Conservation (phyloP, 23 red algal species). For the Gracilaria domingensis region DNA sequence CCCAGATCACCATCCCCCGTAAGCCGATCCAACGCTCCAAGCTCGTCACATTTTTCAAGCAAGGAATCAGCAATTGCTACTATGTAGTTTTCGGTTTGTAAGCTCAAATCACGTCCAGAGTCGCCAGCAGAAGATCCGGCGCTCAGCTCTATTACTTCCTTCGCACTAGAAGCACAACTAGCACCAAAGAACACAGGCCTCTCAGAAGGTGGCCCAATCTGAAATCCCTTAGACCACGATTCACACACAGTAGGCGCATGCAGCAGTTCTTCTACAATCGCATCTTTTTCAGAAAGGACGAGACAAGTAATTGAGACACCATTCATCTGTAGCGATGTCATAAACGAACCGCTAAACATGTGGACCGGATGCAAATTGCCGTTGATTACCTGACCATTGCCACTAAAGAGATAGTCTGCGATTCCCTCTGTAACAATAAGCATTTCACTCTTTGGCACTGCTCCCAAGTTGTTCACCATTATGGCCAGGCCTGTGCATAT, state of each 20-base stretch:
- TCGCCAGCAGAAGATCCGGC: neutral
- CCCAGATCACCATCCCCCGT: slow-evolving; percentile 77
- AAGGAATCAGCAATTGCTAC: slow-evolving; percentile 32
- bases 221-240: slow-evolving; percentile 47
- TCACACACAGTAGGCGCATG: slow-evolving; percentile 25
- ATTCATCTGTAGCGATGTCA: slow-evolving; percentile 71
- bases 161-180: neutral
- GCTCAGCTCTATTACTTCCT: neutral
- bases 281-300: slow-evolving; percentile 27
- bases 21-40: slow-evolving; percentile 37
- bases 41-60: slow-evolving; percentile 4
- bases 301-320: slow-evolving; percentile 68
- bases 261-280: slow-evolving; percentile 21
- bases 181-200: neutral
- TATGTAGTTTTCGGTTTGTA: slow-evolving; percentile 34
- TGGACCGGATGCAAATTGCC: slow-evolving; percentile 32
- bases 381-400: slow-evolving; percentile 26
- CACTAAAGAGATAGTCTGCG: slow-evolving; percentile 38
- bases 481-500: slow-evolving; percentile 38
- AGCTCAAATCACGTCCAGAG: neutral
- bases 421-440: slow-evolving; percentile 47
- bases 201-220: slow-evolving; percentile 16
- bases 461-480: slow-evolving; percentile 83
- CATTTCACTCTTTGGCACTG: slow-evolving; percentile 75
- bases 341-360: slow-evolving; percentile 58